Base-by-base conservation (phyloP, 75 land plant species). In the Selaginella moellendorffii region DNA sequence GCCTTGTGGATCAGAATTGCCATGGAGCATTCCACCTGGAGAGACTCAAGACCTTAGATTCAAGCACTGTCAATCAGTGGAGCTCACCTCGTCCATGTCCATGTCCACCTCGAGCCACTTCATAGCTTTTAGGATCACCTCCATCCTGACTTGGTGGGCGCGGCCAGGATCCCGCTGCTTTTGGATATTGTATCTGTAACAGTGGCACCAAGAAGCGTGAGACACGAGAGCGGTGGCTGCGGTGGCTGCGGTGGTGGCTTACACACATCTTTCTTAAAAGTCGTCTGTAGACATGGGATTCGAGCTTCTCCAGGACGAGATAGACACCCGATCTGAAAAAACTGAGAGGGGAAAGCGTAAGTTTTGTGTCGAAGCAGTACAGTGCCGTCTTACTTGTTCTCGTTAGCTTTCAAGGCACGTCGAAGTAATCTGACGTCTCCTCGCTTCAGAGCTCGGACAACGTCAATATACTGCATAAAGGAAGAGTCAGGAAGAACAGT, bases 71-170 rank as follows among this genome's bases (percentile, higher is more conserved):
- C 5, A 56, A 19, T 24, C 2, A 56, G n/a, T 21, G n/a, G 59
- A n/a, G n/a, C n/a, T 30, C 79, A 90, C 97, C 92, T 95, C 99
- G 66, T 95, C 99, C 27, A 90, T 54, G 69, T 95, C 99, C 80
- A 84, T 90, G 63, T 90, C 88, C 29, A 90, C 81, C 62, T 84
- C 79, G 17, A 95, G 88, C 99, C 99, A 95, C 67, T 82, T 86
- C 18, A 95, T 64, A 26, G 99, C 99, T 74, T 90, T 95, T 2
- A 90, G 78, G 63, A 95, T 78, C 12, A 75, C 71, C 51, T 95
- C 99, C 77, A 95, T 74, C 65, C 84, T 90, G 28, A 90, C 68
- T 74, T 95, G 99, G 71, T 90, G 97, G 0, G 99, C 99, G 77
- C 79, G 90, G 74, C 71, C 74, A 58, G 99, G 92, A 66, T 95